Evolutionary conservation across 352 stramenopile genomes (phyloP).

Genomic region (Plasmopara halstedii): DNA sequence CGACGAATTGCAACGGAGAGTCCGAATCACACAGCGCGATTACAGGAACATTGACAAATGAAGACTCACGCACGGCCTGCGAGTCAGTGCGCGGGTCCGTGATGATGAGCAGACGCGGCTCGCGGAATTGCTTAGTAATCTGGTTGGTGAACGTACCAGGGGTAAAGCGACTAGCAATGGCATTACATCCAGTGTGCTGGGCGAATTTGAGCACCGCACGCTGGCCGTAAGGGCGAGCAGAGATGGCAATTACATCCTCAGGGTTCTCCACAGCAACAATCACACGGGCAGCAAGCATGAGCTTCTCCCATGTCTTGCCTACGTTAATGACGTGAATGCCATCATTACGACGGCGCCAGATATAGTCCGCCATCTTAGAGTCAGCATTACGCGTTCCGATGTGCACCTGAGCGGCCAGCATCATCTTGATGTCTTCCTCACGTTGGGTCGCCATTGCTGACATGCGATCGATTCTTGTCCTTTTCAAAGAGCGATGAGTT

Average conservation of each 20-base stretch:
- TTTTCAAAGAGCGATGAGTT: constrained; percentile 43
- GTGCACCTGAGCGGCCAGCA: constrained; percentile 99
- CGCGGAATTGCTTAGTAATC: constrained; percentile 99
- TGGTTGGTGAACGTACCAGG: constrained; percentile 99
- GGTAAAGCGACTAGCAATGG: constrained; percentile 98
- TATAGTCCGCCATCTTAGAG: constrained; percentile 99
- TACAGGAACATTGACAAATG: constrained; percentile 99
- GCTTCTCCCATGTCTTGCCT: constrained; percentile 99
- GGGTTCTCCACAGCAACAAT: constrained; percentile 99
- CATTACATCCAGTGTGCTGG: constrained; percentile 97
- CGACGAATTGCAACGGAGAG: constrained; percentile 98
- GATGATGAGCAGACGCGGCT: constrained; percentile 99
- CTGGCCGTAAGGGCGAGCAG: constrained; percentile 98
- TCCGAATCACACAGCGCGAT: constrained; percentile 99
- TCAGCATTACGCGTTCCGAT: constrained; percentile 99
- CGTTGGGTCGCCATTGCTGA: constrained; percentile 80
- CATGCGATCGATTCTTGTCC: constrained; percentile 36
- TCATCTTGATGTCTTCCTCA: constrained; percentile 99
- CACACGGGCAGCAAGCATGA: constrained; percentile 98
- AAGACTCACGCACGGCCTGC: constrained; percentile 96
- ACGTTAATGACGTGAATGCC: constrained; percentile 99
- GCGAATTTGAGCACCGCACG: constrained; percentile 99
- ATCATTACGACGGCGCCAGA: constrained; percentile 98
- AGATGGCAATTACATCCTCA: constrained; percentile 99
- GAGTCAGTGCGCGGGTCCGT: constrained; percentile 98